Evolutionary conservation across 2,329 filamentous ascomycete genomes (phyloP).

Genomic region (Ophiocordyceps polyrhachis-furcata): DNA sequence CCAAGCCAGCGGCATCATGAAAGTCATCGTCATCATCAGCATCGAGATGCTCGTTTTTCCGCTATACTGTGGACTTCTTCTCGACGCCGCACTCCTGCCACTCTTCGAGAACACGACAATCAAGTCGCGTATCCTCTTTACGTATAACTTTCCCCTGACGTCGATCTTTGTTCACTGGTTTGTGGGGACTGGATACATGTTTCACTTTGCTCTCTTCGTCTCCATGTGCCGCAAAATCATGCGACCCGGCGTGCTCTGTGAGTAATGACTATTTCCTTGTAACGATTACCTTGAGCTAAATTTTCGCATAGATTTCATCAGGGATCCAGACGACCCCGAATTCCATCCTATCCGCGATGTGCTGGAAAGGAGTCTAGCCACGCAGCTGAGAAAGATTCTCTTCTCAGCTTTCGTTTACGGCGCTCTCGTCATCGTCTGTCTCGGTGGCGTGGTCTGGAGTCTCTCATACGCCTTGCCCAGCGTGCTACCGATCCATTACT

Average conservation of each 20-base stretch:
- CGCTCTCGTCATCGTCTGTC: conserved; percentile 74
- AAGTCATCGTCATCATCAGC: conserved; percentile 94
- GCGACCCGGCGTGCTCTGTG: conserved; percentile 81
- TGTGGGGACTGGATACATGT: conserved; percentile 97
- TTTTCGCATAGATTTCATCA: conserved; percentile 57
- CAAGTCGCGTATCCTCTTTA: conserved; percentile 60
- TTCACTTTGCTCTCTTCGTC: conserved; percentile 95
- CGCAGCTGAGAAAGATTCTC: conserved; percentile 85
- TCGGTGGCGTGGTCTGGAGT: conserved; percentile 94
- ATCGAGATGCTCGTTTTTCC: conserved; percentile 99
- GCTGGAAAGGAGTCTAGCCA: conserved; percentile 76
- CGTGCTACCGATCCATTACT: conserved; percentile 83
- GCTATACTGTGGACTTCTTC: conserved; percentile 79
- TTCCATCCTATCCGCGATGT: conserved; percentile 97
- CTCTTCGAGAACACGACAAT: conserved; percentile 71
- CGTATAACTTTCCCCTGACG: conserved; percentile 60
- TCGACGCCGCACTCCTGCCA: conserved; percentile 76
- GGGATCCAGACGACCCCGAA: conserved; percentile 92
- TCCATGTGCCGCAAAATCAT: conserved; percentile 98
- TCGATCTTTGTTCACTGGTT: conserved; percentile 98
- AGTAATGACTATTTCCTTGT: conserved; percentile 16
- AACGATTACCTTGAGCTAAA: conserved; percentile 3
- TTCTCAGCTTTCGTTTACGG: conserved; percentile 96
- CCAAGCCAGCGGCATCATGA: conserved; percentile 91
- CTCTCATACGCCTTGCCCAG: conserved; percentile 46